Conservation (phyloP, 2,329 filamentous ascomycete species). For the Microcyclospora pomicola region DNA sequence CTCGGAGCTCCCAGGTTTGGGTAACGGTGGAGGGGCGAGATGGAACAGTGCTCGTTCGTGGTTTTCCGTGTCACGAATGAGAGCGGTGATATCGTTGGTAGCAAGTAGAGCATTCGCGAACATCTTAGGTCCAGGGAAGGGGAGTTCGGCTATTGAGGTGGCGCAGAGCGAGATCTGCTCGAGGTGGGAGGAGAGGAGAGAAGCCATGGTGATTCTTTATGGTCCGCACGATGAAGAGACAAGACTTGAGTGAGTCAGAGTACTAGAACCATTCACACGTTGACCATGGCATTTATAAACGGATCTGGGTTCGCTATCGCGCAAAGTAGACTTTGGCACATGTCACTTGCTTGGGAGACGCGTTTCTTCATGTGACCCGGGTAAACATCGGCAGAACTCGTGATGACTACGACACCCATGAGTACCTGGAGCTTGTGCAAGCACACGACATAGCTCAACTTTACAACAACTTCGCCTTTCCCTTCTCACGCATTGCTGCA, state of each 20-base stretch:
- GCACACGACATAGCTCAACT: conserved; percentile 2
- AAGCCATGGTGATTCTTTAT: conserved; percentile 11
- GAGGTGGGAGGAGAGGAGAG: conserved; percentile 34
- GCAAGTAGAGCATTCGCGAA: conserved; percentile 89
- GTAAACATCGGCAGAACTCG: no score
- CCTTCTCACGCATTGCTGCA: conserved; percentile 1
- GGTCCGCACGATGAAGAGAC: neutral
- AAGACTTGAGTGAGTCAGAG: neutral
- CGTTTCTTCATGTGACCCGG: no score
- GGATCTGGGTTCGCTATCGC: no score
- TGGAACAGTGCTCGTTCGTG: conserved; percentile 95
- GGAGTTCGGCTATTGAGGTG: conserved; percentile 34
- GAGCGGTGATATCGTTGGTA: conserved; percentile 71
- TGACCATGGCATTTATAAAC: no score
- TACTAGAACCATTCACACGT: neutral
- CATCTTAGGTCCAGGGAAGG: conserved; percentile 76
- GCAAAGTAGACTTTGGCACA: no score
- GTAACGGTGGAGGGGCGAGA: conserved; percentile 54
- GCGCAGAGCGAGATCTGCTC: conserved; percentile 38
- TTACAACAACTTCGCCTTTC: conserved; percentile 7
- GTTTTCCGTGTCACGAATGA: conserved; percentile 88
- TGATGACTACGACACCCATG: neutral
- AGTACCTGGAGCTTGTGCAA: neutral
- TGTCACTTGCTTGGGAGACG: no score
- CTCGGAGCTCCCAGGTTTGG: conserved; percentile 31